phyloP scores from a whole-genome alignment of 2,329 filamentous ascomycete genomes.

The Byssochlamys sp. region DNA sequence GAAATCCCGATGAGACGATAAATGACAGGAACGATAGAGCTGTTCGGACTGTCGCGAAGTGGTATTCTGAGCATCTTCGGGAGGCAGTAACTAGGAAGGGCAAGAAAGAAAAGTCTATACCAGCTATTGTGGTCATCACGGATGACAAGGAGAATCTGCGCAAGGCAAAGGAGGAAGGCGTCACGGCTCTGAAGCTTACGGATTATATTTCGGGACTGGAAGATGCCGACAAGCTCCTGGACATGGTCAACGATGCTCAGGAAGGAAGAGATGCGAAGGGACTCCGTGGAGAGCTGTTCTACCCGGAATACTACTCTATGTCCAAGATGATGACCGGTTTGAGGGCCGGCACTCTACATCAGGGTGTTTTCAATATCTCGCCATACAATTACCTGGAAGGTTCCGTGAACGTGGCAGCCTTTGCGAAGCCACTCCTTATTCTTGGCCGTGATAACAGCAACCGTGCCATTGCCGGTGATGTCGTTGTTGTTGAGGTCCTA shows the following conservation, averaged over 20 bases:
- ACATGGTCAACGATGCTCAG: slow-evolving; percentile 80
- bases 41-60: slow-evolving; percentile 72
- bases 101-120: slow-evolving; percentile 49
- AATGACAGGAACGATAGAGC: slow-evolving; percentile 95
- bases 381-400: slow-evolving; percentile 97
- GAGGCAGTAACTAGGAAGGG: slow-evolving; percentile 47
- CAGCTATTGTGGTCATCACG: slow-evolving; percentile 82
- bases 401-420: slow-evolving; percentile 78
- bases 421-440: slow-evolving; percentile 78
- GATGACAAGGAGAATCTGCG: slow-evolving; percentile 80
- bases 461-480: slow-evolving; percentile 78
- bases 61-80: slow-evolving; percentile 77
- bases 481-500: slow-evolving; percentile 85
- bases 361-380: slow-evolving; percentile 91
- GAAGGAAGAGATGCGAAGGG: slow-evolving; percentile 57
- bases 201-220: slow-evolving; percentile 79
- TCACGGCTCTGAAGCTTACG: slow-evolving; percentile 58
- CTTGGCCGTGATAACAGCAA: slow-evolving; percentile 94
- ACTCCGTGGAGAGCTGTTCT: slow-evolving; percentile 62
- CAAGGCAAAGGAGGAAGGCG: slow-evolving; percentile 63
- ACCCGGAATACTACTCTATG: slow-evolving; percentile 78
- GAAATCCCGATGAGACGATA: slow-evolving; percentile 70
- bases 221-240: slow-evolving; percentile 73
- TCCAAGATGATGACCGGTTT: slow-evolving; percentile 92
- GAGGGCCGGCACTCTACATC: slow-evolving; percentile 78